Evolutionary conservation across 2,329 filamentous ascomycete genomes (phyloP), one percentile per base, ranked within the genome.

Genomic region (Aspergillus sp.): DNA sequence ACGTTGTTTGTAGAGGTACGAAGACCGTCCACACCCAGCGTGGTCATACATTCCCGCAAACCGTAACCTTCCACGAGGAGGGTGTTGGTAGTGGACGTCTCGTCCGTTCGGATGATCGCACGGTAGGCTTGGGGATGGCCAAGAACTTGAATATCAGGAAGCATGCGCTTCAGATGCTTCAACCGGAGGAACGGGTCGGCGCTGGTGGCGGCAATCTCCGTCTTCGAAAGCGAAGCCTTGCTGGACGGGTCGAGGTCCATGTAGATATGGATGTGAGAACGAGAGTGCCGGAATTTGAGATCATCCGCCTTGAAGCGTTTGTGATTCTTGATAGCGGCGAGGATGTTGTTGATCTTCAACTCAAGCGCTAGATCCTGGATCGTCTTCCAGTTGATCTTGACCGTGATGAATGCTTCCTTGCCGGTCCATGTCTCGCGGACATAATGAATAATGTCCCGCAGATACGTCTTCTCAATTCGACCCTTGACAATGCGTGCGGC

Each of bases 11-110:
- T 87, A 7, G 81, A 82, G 2, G 87, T 88, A 61, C 81, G 78
- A 17, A 84, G 86, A 51, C 92, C 91, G 51, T 95, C 80, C 4
- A 99, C 89, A 58, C 94, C 94, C 57, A 92, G 88, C 0, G 94
- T 99, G 9, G 87, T 96, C 87, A 99, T 95, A 76, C 92, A 97
- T 25, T 85, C 83, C 41, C 85, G 84, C 46, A 99, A 79, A 0
- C 94, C 94, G 71, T 99, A 97, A 2, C 94, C 94, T 80, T 97
- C 94, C 3, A 99, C 94, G 11, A 87, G 76, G 1, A 97, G 80
- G 43, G 93, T 91, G 14, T 82, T 85, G 61, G 87, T 81, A 34
- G 87, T 86, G 25, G 79, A 81, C 3, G 82, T 76, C 49, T 90
- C 86, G 45, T 87, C 85, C 2, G 89, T 91, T 64, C 94, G 88